These are phyloP conservation scores for Talaromyces nanjingensis DNA, from an alignment of 495 filamentous ascomycete species.

Conservation along the genomic window DNA sequence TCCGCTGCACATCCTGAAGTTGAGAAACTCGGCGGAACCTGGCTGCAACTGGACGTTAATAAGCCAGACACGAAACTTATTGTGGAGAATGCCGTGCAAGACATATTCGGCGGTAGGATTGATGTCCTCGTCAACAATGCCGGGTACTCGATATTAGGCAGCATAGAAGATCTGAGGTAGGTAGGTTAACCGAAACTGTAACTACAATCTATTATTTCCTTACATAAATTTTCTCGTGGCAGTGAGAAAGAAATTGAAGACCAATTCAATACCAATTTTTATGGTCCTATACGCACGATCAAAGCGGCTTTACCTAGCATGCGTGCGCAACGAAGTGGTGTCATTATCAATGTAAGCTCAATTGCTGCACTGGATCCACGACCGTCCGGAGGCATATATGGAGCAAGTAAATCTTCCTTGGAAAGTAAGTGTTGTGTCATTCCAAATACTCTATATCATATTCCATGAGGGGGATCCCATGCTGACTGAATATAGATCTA, in stretches of 20 bases:
- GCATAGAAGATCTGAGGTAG: conserved; percentile 19
- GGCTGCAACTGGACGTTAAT: conserved; percentile 35
- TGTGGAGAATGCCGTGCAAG: conserved; percentile 5
- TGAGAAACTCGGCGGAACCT: conserved; percentile 17
- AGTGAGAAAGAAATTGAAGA: conserved; percentile 30
- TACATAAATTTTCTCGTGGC: background rate
- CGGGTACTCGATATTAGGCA: conserved; percentile 20
- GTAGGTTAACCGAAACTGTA: background rate
- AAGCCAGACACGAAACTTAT: conserved; percentile 16
- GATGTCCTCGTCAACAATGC: conserved; percentile 13
- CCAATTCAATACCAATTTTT: conserved; percentile 43
- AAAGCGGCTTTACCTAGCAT: conserved; percentile 35
- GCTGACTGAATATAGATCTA: background rate
- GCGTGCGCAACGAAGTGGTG: conserved; percentile 26
- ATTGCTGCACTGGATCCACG: background rate
- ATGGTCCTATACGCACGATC: conserved; percentile 35
- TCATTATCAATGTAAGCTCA: conserved; percentile 36
- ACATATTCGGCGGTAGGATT: conserved; percentile 10
- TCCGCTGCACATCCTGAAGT: conserved; percentile 19
- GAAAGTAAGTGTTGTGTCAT: background rate
- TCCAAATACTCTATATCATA: background rate
- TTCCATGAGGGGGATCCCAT: background rate
- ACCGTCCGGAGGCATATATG: background rate
- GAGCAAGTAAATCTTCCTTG: background rate
- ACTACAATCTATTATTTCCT: background rate